phyloP scores from a whole-genome alignment of 768 basidiomycete species.

The Kwoniella bestiolae region DNA sequence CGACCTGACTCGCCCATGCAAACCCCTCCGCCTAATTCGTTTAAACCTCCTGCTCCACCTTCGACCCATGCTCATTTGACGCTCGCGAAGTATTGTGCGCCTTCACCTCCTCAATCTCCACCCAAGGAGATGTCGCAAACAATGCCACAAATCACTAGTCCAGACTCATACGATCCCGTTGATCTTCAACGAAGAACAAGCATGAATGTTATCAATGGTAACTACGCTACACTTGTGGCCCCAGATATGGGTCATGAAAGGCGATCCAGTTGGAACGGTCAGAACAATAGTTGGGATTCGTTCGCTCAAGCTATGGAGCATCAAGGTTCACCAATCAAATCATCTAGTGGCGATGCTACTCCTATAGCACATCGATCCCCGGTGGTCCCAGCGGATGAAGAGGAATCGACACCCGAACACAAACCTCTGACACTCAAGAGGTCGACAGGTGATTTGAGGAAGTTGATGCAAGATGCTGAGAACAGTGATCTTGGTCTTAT shows the following conservation, averaged over 20 bases:
- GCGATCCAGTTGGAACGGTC: constrained; percentile 53
- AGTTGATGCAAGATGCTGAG: constrained; percentile 28
- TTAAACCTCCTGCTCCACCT: constrained; percentile 43
- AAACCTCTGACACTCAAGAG: constrained; percentile 34
- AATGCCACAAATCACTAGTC: not conserved
- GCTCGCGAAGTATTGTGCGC: constrained; percentile 55
- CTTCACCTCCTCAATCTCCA: constrained; percentile 53
- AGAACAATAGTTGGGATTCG: constrained; percentile 41
- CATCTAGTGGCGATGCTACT: constrained; percentile 42
- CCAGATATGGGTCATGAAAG: constrained; percentile 41
- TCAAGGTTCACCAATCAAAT: not conserved
- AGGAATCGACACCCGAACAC: constrained; percentile 24
- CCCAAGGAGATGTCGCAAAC: constrained; percentile 28
- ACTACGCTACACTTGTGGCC: constrained; percentile 40
- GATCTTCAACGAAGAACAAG: constrained; percentile 17
- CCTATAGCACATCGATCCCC: constrained; percentile 42
- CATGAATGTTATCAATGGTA: constrained; percentile 45
- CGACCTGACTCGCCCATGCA: constrained; percentile 44
- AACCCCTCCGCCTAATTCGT: constrained; percentile 36
- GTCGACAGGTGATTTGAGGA: constrained; percentile 43
- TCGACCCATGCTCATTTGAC: constrained; percentile 51
- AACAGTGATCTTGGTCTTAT: constrained; percentile 36
- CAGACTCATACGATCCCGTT: constrained; percentile 5
- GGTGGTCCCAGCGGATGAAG: constrained; percentile 8
- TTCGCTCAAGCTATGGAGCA: constrained; percentile 33